Base-by-base conservation (phyloP, 495 filamentous ascomycete genomes). In the Aspergillus homomorphus region DNA sequence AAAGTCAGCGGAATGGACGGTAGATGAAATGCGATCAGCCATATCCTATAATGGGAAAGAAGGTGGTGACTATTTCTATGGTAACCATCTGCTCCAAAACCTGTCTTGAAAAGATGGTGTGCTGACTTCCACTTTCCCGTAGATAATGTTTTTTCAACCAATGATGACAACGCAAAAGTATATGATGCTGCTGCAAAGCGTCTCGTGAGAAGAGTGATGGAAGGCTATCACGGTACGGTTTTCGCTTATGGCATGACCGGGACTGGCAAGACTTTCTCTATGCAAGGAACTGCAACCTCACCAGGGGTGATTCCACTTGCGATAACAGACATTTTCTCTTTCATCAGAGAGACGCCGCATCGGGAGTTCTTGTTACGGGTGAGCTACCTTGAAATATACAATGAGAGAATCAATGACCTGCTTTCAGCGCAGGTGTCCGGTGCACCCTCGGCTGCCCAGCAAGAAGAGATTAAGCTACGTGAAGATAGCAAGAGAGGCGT, bases 221-320 rank as follows among this genome's bases (percentile, higher is more conserved):
- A 98, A 78, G 94, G 94, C 28, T 98, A 98, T 66, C 93, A 98
- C 69, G 94, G 92, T 55, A 98, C 94, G 1, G 94, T 98, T 16
- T 98, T 98, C 66, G 94, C 94, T 19, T 98, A 98, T 73, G 94
- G 94, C 66, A 97, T 98, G 95, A 98, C 94, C 21, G 94, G 94
- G 43, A 98, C 94, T 2, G 94, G 94, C 45, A 98, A 98, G 72
- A 98, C 94, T 10, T 98, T 97, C 64, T 96, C 92, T 46, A 98
- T 98, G 94, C 94, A 98, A 73, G 94, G 94, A 58, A 98, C 94
- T 22, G 92, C 94, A 50, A 91, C 89, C 4, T 95, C 89, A n/a
- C 94, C 94, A 2, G 94, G 94, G 71, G 94, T 98, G 28, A 98
- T 98, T 50, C 94, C 94, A 10, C 80, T 98, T 21, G 94, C 94